These are phyloP conservation scores for Leccinum variicolor DNA, from an alignment of 768 basidiomycete genomes.

Conservation along the genomic window DNA sequence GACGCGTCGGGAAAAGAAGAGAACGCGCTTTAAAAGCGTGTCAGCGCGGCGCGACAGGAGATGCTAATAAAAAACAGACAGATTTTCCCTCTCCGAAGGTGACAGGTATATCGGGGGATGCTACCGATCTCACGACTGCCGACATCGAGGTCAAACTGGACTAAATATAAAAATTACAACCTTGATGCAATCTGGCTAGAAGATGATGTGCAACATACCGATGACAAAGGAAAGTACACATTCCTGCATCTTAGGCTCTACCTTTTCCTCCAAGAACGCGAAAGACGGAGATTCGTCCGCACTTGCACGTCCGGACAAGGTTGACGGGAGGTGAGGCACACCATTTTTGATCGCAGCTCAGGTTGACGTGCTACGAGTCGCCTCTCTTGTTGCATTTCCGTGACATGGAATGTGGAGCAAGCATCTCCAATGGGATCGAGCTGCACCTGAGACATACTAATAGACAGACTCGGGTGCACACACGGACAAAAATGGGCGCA, in stretches of 20 bases:
- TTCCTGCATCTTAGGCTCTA: slow-evolving; percentile 49
- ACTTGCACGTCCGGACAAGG: slow-evolving; percentile 25
- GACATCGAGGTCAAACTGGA: slow-evolving; percentile 86
- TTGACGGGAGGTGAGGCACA: slow-evolving; percentile 39
- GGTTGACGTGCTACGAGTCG: slow-evolving; percentile 18
- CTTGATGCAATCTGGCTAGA: not conserved
- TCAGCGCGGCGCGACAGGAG: slow-evolving; percentile 4
- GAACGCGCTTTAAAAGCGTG: slow-evolving; percentile 61
- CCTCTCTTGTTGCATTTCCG: slow-evolving; percentile 14
- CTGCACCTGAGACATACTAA: too few species aligned
- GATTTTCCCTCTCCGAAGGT: slow-evolving; percentile 72
- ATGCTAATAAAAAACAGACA: slow-evolving; percentile 42
- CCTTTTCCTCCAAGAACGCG: slow-evolving; percentile 44
- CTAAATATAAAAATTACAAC: slow-evolving; percentile 33
- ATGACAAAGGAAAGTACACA: slow-evolving; percentile 71
- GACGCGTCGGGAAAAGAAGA: slow-evolving; percentile 89
- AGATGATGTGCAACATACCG: slow-evolving; percentile 41
- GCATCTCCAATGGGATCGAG: too few species aligned
- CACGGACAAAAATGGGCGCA: too few species aligned
- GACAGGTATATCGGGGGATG: slow-evolving; percentile 66
- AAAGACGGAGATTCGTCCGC: slow-evolving; percentile 41
- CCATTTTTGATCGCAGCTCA: slow-evolving; percentile 44
- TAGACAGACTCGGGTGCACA: too few species aligned
- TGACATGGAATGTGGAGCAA: too few species aligned
- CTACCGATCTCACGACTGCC: slow-evolving; percentile 73